These are phyloP conservation scores for Dittrichia graveolens DNA, from an alignment of 129 eudicot species.

Conservation along the genomic window DNA sequence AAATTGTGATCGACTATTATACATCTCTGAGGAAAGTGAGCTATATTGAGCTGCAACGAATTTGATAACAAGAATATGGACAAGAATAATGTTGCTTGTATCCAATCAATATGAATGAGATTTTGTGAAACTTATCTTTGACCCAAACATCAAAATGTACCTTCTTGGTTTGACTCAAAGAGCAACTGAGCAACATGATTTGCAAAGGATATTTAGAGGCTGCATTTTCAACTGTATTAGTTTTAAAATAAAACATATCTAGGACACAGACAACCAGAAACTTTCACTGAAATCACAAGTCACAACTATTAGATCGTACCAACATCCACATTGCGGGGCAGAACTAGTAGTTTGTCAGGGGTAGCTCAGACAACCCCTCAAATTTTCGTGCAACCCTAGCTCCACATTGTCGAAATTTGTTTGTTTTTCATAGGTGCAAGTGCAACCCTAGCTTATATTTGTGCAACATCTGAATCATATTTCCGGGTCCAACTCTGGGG, in stretches of 20 bases:
- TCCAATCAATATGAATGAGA: not conserved
- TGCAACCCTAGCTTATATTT: too few species aligned
- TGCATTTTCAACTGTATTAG: conserved; percentile 9
- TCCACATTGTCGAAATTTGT: too few species aligned
- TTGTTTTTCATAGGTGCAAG: too few species aligned
- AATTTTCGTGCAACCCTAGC: too few species aligned
- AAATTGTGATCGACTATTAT: not conserved
- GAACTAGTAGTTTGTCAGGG: not conserved
- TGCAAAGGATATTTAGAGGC: not conserved
- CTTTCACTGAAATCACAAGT: not conserved
- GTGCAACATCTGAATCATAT: too few species aligned
- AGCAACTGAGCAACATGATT: conserved; percentile 19
- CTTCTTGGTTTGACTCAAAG: not conserved
- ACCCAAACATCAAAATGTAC: not conserved
- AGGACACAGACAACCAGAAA: not conserved
- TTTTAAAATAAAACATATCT: not conserved
- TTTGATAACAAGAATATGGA: conserved; percentile 2
- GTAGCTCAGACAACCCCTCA: too few species aligned
- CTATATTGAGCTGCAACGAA: not conserved
- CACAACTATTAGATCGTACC: not conserved
- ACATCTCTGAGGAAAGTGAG: not conserved
- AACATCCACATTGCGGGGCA: not conserved
- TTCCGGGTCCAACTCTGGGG: too few species aligned
- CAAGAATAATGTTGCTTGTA: not conserved
- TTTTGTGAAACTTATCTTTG: not conserved